Conservation (phyloP, 306 rosid genomes). For the Neltuma alba region DNA sequence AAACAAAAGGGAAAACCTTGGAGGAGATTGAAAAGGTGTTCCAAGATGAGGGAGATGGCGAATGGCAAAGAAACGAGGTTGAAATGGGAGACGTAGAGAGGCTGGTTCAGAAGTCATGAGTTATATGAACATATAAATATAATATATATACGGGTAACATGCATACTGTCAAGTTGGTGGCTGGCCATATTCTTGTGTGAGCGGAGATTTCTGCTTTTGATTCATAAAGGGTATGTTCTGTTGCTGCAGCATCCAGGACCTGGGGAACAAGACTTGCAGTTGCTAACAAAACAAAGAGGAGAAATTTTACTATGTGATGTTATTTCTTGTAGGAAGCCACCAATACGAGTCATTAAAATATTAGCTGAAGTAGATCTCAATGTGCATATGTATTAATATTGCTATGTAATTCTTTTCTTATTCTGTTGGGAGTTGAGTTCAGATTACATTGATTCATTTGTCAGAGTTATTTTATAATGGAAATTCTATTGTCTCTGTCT, state of each 20-base stretch:
- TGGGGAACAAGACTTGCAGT: not conserved
- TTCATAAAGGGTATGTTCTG: conserved; percentile 18
- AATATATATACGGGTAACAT: not conserved
- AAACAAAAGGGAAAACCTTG: conserved; percentile 66
- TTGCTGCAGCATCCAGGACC: not conserved
- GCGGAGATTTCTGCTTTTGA: conserved; percentile 31
- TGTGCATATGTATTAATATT: conserved; percentile 24
- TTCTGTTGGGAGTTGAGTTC: conserved; percentile 26
- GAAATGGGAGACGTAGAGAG: conserved; percentile 66
- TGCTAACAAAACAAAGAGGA: conserved; percentile 1
- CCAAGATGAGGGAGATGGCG: conserved; percentile 41
- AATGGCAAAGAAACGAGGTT: conserved; percentile 42
- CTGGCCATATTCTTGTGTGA: not conserved
- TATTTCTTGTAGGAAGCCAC: conserved; percentile 26
- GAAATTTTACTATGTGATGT: not conserved
- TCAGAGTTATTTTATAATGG: not conserved
- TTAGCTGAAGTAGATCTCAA: conserved; percentile 6
- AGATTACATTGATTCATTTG: conserved; percentile 23
- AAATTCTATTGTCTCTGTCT: not conserved
- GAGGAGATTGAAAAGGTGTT: conserved; percentile 66
- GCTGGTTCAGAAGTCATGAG: conserved; percentile 40
- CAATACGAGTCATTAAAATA: not conserved
- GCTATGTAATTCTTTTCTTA: not conserved
- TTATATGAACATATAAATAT: no score
- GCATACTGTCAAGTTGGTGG: conserved; percentile 20